A percentile compares a stretch with the other conserved stretches of the same genome.
phyloP scores from a whole-genome alignment of 257 asterid genomes.

The Gentiana macrophylla region DNA sequence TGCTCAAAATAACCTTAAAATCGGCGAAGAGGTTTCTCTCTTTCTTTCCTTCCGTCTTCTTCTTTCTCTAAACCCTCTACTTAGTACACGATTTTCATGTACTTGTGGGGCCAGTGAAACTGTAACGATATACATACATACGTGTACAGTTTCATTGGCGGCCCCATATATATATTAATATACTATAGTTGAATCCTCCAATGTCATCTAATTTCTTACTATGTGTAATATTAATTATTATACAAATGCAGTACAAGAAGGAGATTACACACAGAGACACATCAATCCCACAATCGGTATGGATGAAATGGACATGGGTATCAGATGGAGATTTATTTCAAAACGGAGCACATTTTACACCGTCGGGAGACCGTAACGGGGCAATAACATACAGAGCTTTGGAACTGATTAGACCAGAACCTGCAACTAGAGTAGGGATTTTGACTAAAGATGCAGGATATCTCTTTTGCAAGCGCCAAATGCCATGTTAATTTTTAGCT shows the following conservation, averaged over 20 bases:
- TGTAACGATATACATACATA: too few species aligned
- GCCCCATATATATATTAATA: too few species aligned
- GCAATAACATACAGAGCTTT: slow-evolving; percentile 4
- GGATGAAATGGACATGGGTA: slow-evolving; percentile 22
- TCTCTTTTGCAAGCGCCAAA: slow-evolving; percentile 1
- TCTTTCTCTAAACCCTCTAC: background rate
- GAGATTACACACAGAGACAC: slow-evolving; percentile 17
- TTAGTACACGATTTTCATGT: too few species aligned
- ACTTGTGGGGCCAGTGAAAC: slow-evolving; percentile 15
- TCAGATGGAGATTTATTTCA: slow-evolving; percentile 17
- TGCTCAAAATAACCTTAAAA: too few species aligned
- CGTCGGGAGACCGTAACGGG: slow-evolving; percentile 17
- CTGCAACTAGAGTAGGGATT: background rate
- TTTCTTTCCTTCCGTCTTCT: background rate
- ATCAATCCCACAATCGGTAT: background rate
- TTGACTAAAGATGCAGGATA: slow-evolving; percentile 13
- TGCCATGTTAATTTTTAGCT: slow-evolving; percentile 7
- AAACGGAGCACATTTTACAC: slow-evolving; percentile 17
- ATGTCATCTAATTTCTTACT: too few species aligned
- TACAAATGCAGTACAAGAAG: too few species aligned
- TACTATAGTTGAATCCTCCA: too few species aligned
- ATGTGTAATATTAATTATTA: too few species aligned
- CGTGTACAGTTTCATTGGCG: too few species aligned
- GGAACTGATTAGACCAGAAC: slow-evolving; percentile 11
- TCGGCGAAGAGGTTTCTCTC: slow-evolving; percentile 5